These are phyloP conservation scores for Paecilomyces sp. DNA, from an alignment of 2,329 filamentous ascomycete species.

Conservation along the genomic window DNA sequence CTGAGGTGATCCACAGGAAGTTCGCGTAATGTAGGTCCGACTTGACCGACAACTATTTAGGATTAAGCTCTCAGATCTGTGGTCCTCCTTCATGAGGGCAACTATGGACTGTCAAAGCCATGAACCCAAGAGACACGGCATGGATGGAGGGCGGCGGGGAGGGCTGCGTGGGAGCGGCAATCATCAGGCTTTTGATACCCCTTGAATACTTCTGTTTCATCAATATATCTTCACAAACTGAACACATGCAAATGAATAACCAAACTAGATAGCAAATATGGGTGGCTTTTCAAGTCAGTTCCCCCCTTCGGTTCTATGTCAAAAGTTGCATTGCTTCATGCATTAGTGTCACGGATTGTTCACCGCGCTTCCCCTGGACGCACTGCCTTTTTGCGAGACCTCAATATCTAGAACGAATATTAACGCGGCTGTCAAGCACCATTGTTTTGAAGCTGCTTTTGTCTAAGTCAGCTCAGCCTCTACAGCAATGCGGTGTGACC, in stretches of 20 bases:
- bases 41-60: background rate
- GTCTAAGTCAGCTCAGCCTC: no score
- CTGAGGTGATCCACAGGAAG: conserved; percentile 97
- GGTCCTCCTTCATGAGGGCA: background rate
- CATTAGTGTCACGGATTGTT: no score
- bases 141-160: background rate
- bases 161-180: background rate
- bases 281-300: no score
- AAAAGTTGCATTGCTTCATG: no score
- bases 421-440: no score
- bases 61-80: background rate
- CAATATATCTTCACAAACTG: background rate
- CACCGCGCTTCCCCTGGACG: no score
- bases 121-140: background rate
- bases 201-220: background rate
- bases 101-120: background rate
- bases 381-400: no score
- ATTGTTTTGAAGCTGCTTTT: no score
- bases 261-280: no score
- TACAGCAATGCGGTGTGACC: no score
- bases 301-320: no score
- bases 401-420: no score
- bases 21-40: conserved; percentile 59
- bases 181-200: conserved; percentile 2
- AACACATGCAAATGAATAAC: background rate